Percentiles rank a stretch among this genome's conserved stretches.
Conservation (phyloP, 768 basidiomycete species). For the Pleurotus sapidus region DNA sequence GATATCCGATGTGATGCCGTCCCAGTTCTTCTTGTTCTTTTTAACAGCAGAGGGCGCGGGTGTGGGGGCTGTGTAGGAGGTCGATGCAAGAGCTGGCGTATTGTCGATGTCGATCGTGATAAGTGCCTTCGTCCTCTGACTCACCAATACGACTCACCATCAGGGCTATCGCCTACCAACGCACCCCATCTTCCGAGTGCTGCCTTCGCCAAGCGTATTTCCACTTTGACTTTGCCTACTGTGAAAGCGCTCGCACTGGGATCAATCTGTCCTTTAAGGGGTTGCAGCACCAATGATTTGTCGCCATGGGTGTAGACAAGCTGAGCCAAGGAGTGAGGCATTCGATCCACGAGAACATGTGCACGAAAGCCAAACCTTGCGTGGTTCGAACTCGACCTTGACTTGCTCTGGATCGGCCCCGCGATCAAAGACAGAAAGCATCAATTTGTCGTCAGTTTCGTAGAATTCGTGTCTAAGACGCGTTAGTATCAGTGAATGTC, state of each 20-base stretch:
- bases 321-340: slow-evolving; percentile 24
- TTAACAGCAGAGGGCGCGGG: slow-evolving; percentile 33
- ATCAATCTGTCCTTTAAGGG: slow-evolving; percentile 81
- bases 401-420: slow-evolving; percentile 67
- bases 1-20: slow-evolving; percentile 69
- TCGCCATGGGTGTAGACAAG: slow-evolving; percentile 66
- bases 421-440: slow-evolving; percentile 75
- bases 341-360: background rate
- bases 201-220: slow-evolving; percentile 74
- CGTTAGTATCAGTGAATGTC: background rate
- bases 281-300: slow-evolving; percentile 68
- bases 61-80: slow-evolving; percentile 23
- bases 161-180: slow-evolving; percentile 72
- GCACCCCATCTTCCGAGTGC: slow-evolving; percentile 69
- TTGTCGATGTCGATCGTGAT: background rate
- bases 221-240: slow-evolving; percentile 86
- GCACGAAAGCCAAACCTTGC: slow-evolving; percentile 43
- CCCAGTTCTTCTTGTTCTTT: slow-evolving; percentile 82
- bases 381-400: slow-evolving; percentile 58
- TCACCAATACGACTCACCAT: slow-evolving; percentile 47
- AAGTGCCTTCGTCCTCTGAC: background rate
- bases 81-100: slow-evolving; percentile 23
- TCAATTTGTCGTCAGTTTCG: slow-evolving; percentile 76
- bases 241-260: slow-evolving; percentile 57
- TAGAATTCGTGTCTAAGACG: slow-evolving; percentile 76